These are phyloP conservation scores for Postia placenta DNA, from an alignment of 768 basidiomycete genomes.

Conservation along the genomic window DNA sequence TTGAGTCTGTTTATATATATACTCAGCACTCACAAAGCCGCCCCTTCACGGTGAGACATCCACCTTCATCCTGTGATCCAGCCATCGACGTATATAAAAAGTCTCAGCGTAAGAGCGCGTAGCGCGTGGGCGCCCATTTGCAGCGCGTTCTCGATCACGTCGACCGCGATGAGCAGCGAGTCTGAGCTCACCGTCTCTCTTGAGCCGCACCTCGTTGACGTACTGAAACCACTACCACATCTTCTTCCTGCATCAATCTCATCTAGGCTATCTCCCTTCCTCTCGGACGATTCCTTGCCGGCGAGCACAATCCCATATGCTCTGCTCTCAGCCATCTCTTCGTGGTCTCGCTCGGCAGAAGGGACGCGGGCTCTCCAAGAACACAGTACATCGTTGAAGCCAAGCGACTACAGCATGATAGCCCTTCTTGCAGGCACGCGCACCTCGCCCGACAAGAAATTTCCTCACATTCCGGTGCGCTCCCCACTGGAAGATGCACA, in stretches of 20 bases:
- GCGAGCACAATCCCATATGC: slow-evolving; percentile 49
- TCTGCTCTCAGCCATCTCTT: slow-evolving; percentile 51
- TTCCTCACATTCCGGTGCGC: slow-evolving; percentile 43
- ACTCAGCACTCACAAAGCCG: too few relatives aligned
- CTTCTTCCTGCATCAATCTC: background rate
- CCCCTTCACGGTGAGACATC: background rate
- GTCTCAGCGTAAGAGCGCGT: background rate
- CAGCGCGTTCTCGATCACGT: background rate
- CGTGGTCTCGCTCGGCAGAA: slow-evolving; percentile 57
- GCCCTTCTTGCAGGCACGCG: slow-evolving; percentile 70
- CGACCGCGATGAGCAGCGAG: background rate
- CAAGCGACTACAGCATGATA: slow-evolving; percentile 60
- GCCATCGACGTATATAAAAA: background rate
- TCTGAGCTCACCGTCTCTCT: background rate
- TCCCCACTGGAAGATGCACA: slow-evolving; percentile 34
- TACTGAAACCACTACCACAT: background rate
- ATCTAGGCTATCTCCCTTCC: slow-evolving; percentile 9
- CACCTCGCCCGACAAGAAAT: slow-evolving; percentile 73
- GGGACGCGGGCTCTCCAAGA: slow-evolving; percentile 33
- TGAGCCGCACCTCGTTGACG: background rate
- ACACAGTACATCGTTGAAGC: slow-evolving; percentile 41
- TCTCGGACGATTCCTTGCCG: background rate
- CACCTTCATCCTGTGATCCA: background rate
- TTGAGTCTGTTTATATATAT: too few relatives aligned
- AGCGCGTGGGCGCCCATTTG: background rate